Base-by-base conservation (phyloP, 176 grass and related monocot species). In the Luzula sylvatica region DNA sequence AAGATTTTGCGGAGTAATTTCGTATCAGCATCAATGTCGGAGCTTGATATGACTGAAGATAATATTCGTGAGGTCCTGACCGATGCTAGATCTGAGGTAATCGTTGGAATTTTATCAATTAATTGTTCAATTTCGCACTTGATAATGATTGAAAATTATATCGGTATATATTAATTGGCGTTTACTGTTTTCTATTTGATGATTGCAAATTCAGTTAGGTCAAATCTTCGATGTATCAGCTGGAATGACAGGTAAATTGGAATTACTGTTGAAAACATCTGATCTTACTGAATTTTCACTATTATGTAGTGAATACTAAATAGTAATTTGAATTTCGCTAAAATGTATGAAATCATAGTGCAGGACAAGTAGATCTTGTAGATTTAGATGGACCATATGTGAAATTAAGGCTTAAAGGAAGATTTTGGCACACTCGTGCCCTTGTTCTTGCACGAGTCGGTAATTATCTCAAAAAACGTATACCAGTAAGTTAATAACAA, bases 391-490 rank as follows among this genome's bases (percentile, higher is more conserved):
- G 84, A 27, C 84, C 84, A 15, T 86, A 79, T 65, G 85, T 96
- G 54, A 96, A 86, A 78, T 76, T 96, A 41, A 77, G 85, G 3
- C 84, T 89, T 19, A 74, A 82, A 57, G 85, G 85, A 1, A 76
- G 67, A 73, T 89, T 96, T 69, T 86, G 85, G 92, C 85, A 89
- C 70, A 82, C 82, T 5, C 67, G 81, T 54, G 65, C 77, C 40
- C 82, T 65, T 55, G 81, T 96, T 22, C 42, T 89, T 5, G 81
- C 75, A 0, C 55, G 92, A 52, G 72, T 88, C n/a, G 67, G 81
- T 8, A 89, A 96, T 45, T 96, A 86, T 67, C 85, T 96, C n/a
- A 89, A 89, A 70, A 96, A 78, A 43, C 72, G 85, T 26, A 89
- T 96, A 13, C 84, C 84, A n/a, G 92, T 89, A 65, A 77, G 77